Base-by-base conservation (phyloP, 768 basidiomycete species). In the Candolleomyces eurysporus region DNA sequence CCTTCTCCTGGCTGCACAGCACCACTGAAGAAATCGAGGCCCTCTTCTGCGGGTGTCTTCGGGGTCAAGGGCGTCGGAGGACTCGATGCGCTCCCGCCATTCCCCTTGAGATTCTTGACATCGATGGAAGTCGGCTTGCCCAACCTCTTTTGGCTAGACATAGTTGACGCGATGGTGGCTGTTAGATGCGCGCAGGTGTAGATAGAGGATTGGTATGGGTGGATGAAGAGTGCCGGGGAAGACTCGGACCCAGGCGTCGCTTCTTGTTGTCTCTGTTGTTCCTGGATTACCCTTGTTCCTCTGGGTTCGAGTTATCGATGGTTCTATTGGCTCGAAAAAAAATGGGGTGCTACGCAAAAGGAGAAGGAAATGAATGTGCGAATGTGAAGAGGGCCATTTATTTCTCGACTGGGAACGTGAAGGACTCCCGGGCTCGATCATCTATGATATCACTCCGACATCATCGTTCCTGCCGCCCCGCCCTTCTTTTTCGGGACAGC, bases 11-110 rank as follows among this genome's bases (percentile, higher is more conserved):
- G 72, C 8, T 67, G 73, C 53, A 78, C 66, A 31, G 77, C 72
- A 4, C 85, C 82, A 66, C 89, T 81, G 68, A 97, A 97, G 78
- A 92, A 97, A 40, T 89, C 89, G 71, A 95, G 85, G 26, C 88
- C 94, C 71, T 96, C 94, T 71, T 96, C 94, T 45, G 95, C 94
- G 42, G 94, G 95, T 3, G 95, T 97, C 78, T 85, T 91, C 40
- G 91, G 92, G 0, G 89, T 88, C 59, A 78, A 75, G 10, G 78
- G 76, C 31, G 70, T 67, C 16, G 69, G 54, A 14, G 75, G 72
- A 50, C 64, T 68, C 56, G 68, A 66, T 31, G 70, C 70, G 57
- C 66, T 57, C 16, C 61, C 64, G 60, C 52, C 60, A 8, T 57
- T 50, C 45, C 36, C 42, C 46, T 39, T 51, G 26, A 52, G 60